Percentiles rank a stretch among this genome's conserved stretches.
Evolutionary conservation across 768 basidiomycete species (phyloP).

Genomic region (Amanita phalloides): DNA sequence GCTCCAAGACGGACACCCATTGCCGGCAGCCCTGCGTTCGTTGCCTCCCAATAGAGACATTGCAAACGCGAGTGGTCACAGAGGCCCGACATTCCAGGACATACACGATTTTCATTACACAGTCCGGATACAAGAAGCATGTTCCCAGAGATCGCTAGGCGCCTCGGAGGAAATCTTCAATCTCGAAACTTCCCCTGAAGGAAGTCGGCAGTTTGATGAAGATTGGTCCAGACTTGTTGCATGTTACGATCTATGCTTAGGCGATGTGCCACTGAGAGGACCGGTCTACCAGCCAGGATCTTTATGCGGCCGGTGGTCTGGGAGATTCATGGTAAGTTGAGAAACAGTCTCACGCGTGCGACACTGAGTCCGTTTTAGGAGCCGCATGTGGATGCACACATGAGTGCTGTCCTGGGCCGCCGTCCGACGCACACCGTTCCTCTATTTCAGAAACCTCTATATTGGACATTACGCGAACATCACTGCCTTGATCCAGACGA

Average conservation of each 20-base stretch:
- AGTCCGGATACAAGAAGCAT: conserved; percentile 17
- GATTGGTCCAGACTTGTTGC: conserved; percentile 39
- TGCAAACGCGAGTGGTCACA: conserved; percentile 12
- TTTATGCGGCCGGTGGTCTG: conserved; percentile 34
- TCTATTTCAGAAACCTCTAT: conserved; percentile 25
- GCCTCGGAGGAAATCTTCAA: conserved; percentile 1
- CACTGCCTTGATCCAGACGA: conserved; percentile 30
- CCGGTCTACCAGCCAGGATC: conserved; percentile 32
- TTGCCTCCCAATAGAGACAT: conserved; percentile 25
- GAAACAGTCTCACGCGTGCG: background rate
- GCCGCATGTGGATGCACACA: conserved; percentile 13
- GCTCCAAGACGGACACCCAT: conserved; percentile 17
- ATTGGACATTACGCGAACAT: conserved; percentile 33
- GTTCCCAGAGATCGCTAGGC: background rate
- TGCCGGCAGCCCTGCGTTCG: conserved; percentile 12
- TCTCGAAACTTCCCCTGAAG: conserved; percentile 9
- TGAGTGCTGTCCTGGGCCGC: conserved; percentile 13
- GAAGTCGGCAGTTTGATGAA: conserved; percentile 26
- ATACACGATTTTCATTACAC: conserved; percentile 25
- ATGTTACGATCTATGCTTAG: conserved; percentile 27
- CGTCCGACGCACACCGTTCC: conserved; percentile 15
- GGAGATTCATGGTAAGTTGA: conserved; percentile 31
- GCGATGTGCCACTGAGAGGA: conserved; percentile 26
- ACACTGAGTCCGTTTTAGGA: background rate
- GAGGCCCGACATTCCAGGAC: conserved; percentile 28